phyloP scores from a whole-genome alignment of 768 basidiomycete genomes.

The Mycena maculata region DNA sequence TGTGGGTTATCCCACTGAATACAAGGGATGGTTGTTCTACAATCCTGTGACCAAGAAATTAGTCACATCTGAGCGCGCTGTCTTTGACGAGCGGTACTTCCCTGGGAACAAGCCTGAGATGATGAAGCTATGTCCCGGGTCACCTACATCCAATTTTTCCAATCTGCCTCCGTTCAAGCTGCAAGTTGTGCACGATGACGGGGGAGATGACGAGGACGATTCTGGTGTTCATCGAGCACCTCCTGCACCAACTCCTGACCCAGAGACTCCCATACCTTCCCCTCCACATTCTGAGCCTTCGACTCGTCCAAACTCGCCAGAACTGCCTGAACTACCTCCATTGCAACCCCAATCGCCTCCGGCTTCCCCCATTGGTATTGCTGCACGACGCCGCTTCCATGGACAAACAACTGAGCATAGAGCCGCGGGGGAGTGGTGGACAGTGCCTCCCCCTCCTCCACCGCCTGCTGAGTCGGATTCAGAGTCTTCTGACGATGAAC shows the following conservation, averaged over 20 bases:
- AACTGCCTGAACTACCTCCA: too few relatives aligned
- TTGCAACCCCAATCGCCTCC: not conserved
- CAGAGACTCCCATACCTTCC: not conserved
- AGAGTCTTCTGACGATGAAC: not conserved
- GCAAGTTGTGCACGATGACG: not conserved
- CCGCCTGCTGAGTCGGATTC: not conserved
- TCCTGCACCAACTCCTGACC: not conserved
- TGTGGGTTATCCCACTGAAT: too few relatives aligned
- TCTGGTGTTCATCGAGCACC: not conserved
- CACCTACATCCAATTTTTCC: too few relatives aligned
- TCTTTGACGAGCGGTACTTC: conserved; percentile 8
- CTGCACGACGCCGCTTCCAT: not conserved
- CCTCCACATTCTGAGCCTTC: not conserved
- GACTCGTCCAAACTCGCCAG: not conserved
- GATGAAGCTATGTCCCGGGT: not conserved
- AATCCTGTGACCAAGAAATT: not conserved
- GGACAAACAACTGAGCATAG: not conserved
- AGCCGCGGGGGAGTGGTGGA: not conserved
- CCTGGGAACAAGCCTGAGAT: not conserved
- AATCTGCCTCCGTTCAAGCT: not conserved
- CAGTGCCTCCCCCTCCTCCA: not conserved
- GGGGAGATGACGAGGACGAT: conserved; percentile 1
- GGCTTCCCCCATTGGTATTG: not conserved
- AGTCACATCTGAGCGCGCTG: not conserved
- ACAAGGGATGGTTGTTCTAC: too few relatives aligned